phyloP scores from a whole-genome alignment of 2,329 filamentous ascomycete genomes.

The Penicillium sp. region DNA sequence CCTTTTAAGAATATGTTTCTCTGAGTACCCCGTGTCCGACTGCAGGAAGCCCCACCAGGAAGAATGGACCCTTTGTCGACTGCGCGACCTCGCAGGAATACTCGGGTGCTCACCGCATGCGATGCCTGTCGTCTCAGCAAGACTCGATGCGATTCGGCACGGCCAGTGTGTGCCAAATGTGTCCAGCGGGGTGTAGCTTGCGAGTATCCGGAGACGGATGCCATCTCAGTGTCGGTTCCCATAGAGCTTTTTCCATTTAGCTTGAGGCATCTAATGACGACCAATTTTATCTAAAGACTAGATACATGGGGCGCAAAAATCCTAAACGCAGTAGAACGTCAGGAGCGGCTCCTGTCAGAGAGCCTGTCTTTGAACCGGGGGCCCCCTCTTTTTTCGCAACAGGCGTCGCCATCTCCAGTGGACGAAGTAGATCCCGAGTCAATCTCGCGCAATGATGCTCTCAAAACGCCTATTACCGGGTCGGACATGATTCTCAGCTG shows the following conservation, averaged over 20 bases:
- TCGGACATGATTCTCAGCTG: conserved; percentile 27
- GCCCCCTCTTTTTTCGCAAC: conserved; percentile 5
- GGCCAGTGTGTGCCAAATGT: conserved; percentile 26
- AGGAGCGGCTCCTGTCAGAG: conserved; percentile 20
- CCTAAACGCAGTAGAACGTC: conserved; percentile 24
- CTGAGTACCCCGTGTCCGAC: neutral
- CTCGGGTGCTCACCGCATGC: conserved; percentile 25
- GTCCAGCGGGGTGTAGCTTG: conserved; percentile 23
- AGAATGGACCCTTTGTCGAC: conserved; percentile 17
- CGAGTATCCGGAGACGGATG: conserved; percentile 25
- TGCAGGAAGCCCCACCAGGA: conserved; percentile 1
- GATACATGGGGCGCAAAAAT: conserved; percentile 25
- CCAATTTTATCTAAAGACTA: conserved; percentile 16
- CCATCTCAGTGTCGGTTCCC: conserved; percentile 22
- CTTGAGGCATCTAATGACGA: conserved; percentile 8
- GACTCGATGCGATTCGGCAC: conserved; percentile 26
- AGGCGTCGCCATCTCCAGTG: conserved; percentile 12
- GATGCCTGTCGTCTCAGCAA: conserved; percentile 26
- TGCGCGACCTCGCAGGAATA: conserved; percentile 21
- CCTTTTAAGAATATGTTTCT: neutral
- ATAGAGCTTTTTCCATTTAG: conserved; percentile 11
- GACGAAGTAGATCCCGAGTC: conserved; percentile 23
- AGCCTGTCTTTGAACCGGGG: conserved; percentile 6
- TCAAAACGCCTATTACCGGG: conserved; percentile 25
- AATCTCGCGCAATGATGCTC: conserved; percentile 26